Base-by-base conservation (phyloP, 2,329 filamentous ascomycete genomes). In the Penicillium capsulatum region DNA sequence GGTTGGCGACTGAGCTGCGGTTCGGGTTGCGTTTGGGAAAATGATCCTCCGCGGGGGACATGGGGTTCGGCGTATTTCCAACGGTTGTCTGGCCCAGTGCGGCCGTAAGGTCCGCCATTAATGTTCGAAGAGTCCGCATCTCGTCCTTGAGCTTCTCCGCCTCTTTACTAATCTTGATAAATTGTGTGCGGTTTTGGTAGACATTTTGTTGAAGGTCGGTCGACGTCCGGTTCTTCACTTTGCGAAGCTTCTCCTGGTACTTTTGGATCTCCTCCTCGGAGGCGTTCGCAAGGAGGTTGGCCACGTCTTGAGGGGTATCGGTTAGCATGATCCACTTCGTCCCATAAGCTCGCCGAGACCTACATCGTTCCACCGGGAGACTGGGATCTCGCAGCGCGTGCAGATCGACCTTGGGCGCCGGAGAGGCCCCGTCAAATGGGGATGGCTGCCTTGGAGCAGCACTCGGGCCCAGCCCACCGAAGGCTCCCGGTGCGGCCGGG, bases 81-180 rank as follows among this genome's bases (percentile, higher is more conserved):
- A 65, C 56, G 34, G 60, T 61, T 3, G 65, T 67, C 50, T 72
- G 68, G 14, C 67, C 68, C 13, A 74, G 52, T 44, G 89, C 88
- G 6, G 80, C 76, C 55, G 88, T 97, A 40, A 98, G 76, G 51
- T 98, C 92, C 2, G 88, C 83, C 84, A 98, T 96, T 36, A 97
- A 75, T 50, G 87, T 87, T 31, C 86, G 81, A 20, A 98, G 77
- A 5, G 86, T 86, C 36, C 87, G 80, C 92, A 98, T 97, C 65
- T 98, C 92, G 39, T 81, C 80, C 68, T 97, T 97, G 42, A 98
- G 79, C 70, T 95, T 96, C 67, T 98, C 92, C 2, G 94, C 92
- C 69, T 98, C 92, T 67, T 97, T 96, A 63, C 90, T 96, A 65
- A 98, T 97, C 67, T 94, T 94, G 73, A 98, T 97, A 61, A 98